Percentiles rank a stretch among this genome's conserved stretches.
These are phyloP conservation scores for Coemansia sp. DNA, from an alignment of 192 early-diverging fungal genomes.

Conservation along the genomic window DNA sequence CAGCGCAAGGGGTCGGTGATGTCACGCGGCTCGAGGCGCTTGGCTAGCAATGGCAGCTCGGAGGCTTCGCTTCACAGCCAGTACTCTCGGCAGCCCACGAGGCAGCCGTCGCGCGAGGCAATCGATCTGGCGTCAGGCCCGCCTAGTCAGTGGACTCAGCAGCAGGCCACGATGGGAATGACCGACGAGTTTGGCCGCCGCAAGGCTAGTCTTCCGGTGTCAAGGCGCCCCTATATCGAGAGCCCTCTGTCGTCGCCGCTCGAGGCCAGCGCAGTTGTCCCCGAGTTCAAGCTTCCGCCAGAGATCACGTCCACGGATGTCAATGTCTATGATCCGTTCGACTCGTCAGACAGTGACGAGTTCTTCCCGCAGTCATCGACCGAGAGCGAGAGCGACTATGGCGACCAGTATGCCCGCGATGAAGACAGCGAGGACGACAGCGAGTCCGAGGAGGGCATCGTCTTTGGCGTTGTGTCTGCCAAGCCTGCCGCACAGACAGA, in stretches of 20 bases:
- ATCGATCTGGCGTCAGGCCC: background rate
- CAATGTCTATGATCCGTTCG: constrained; percentile 53
- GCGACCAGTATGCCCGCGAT: constrained; percentile 8
- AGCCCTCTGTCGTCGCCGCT: constrained; percentile 1
- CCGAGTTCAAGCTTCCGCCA: constrained; percentile 37
- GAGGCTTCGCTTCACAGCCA: constrained; percentile 8
- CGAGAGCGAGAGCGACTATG: constrained; percentile 48
- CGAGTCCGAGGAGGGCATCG: constrained; percentile 21
- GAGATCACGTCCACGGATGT: constrained; percentile 36
- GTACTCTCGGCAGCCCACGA: constrained; percentile 1
- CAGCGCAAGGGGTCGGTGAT: constrained; percentile 34
- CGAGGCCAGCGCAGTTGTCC: background rate
- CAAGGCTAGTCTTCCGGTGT: constrained; percentile 4
- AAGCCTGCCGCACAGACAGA: background rate
- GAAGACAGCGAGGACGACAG: constrained; percentile 20
- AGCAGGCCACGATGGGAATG: constrained; percentile 43
- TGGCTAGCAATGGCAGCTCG: constrained; percentile 6
- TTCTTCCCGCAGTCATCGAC: constrained; percentile 46
- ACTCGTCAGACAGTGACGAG: constrained; percentile 54
- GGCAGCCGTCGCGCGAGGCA: constrained; percentile 10
- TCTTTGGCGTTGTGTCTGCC: constrained; percentile 28
- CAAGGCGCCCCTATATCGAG: background rate
- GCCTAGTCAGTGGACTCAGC: constrained; percentile 20
- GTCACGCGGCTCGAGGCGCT: constrained; percentile 17
- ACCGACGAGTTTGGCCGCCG: constrained; percentile 47